phyloP scores from a whole-genome alignment of 441 rosid genomes.

The Populus hybrid region DNA sequence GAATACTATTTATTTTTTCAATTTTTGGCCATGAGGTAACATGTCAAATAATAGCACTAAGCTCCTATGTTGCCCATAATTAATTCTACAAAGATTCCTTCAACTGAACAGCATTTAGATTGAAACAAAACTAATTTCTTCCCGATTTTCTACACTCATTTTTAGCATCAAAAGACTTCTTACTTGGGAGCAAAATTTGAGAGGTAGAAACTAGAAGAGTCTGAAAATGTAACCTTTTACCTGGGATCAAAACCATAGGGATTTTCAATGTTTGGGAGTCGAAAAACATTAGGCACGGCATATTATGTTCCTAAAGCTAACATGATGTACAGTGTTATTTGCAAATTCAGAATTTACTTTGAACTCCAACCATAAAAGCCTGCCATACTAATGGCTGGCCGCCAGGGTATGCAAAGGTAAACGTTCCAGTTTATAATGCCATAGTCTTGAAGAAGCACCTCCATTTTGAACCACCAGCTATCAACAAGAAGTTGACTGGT shows the following conservation, averaged over 20 bases:
- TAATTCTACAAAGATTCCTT: too few species aligned
- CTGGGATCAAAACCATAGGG: too few species aligned
- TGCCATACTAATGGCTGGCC: neutral
- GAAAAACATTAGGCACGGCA: neutral
- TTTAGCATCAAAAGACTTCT: neutral
- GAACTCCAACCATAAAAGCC: neutral
- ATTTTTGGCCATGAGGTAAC: too few species aligned
- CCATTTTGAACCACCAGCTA: neutral
- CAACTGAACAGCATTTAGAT: neutral
- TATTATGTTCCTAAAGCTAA: neutral
- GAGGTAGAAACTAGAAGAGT: neutral
- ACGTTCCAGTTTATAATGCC: neutral
- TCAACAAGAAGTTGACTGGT: constrained; percentile 15
- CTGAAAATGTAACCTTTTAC: neutral
- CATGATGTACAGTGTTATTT: neutral
- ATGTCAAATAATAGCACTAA: too few species aligned
- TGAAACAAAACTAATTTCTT: neutral
- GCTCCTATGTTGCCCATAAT: too few species aligned
- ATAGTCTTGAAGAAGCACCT: neutral
- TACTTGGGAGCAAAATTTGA: neutral
- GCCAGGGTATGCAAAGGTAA: neutral
- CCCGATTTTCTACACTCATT: neutral
- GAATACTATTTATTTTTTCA: too few species aligned
- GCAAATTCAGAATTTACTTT: neutral
- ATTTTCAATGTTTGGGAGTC: too few species aligned